Evolutionary conservation across 805 yeast genomes (phyloP).

Genomic region (Scheffersomyces stipitis): DNA sequence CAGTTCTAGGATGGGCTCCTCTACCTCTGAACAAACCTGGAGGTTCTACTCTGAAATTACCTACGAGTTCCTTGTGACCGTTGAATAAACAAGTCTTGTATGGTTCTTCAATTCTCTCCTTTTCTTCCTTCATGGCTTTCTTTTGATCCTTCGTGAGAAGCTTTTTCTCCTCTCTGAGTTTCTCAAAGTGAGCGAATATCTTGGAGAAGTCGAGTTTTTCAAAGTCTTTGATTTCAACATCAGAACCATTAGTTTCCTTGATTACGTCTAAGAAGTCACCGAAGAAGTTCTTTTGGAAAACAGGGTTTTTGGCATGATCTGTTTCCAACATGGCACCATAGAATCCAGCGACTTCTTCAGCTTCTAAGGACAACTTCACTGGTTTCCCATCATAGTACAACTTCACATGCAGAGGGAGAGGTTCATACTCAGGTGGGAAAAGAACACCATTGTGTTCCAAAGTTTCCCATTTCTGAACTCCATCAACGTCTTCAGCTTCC

Average conservation of each 20-base stretch:
- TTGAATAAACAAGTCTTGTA: conserved; percentile 78
- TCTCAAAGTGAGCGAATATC: conserved; percentile 71
- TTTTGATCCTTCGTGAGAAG: conserved; percentile 69
- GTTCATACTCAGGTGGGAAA: conserved; percentile 90
- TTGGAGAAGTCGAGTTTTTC: conserved; percentile 73
- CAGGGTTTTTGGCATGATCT: conserved; percentile 86
- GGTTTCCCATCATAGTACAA: conserved; percentile 75
- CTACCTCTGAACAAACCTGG: conserved; percentile 96
- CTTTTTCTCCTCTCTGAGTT: conserved; percentile 70
- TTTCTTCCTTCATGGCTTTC: conserved; percentile 67
- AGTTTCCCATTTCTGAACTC: conserved; percentile 80
- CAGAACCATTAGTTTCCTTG: conserved; percentile 67
- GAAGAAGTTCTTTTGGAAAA: conserved; percentile 85
- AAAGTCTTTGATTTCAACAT: conserved; percentile 48
- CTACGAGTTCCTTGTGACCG: conserved; percentile 89
- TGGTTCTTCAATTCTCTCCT: conserved; percentile 74
- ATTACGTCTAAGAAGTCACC: conserved; percentile 70
- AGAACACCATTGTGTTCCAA: conserved; percentile 87
- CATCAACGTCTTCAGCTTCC: conserved; percentile 84
- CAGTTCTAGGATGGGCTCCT: conserved; percentile 96
- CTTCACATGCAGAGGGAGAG: conserved; percentile 75
- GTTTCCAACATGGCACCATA: conserved; percentile 85
- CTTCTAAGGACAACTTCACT: conserved; percentile 70
- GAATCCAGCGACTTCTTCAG: conserved; percentile 97
- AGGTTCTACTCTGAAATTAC: conserved; percentile 93